Conservation (phyloP, 306 rosid species). For the Rosa chinensis region DNA sequence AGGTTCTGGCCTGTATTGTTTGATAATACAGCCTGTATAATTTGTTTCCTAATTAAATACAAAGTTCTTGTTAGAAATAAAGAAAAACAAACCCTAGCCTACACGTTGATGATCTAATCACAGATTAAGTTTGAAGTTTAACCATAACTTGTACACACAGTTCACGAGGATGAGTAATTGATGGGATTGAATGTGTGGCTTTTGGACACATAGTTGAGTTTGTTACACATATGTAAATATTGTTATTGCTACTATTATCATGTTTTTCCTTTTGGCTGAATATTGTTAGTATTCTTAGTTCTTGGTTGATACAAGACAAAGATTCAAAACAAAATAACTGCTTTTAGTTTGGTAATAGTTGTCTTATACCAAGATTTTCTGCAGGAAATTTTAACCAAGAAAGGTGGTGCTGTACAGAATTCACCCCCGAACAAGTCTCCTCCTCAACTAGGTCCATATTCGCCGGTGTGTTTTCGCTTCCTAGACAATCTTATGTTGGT, state of each 20-base stretch:
- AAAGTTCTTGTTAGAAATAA: background rate
- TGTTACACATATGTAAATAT: background rate
- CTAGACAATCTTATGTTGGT: background rate
- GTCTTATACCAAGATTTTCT: conserved; percentile 29
- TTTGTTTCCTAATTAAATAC: background rate
- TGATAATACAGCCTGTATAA: background rate
- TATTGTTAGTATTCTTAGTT: background rate
- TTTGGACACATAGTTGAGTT: background rate
- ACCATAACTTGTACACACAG: background rate
- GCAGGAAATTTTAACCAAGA: conserved; percentile 75
- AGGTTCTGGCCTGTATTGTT: background rate
- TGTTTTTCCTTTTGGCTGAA: background rate
- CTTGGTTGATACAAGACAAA: background rate
- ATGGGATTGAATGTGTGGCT: background rate
- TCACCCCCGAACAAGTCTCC: conserved; percentile 82
- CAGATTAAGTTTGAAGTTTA: background rate
- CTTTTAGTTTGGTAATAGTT: background rate
- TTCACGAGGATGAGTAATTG: background rate
- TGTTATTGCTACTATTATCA: background rate
- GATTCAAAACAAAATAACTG: background rate
- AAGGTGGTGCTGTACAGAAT: conserved; percentile 88
- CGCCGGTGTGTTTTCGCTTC: conserved; percentile 63
- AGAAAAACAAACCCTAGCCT: background rate
- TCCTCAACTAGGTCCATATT: conserved; percentile 85
- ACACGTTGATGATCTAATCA: background rate